phyloP scores from a whole-genome alignment of 441 rosid species.

The Populus tomentosa region DNA sequence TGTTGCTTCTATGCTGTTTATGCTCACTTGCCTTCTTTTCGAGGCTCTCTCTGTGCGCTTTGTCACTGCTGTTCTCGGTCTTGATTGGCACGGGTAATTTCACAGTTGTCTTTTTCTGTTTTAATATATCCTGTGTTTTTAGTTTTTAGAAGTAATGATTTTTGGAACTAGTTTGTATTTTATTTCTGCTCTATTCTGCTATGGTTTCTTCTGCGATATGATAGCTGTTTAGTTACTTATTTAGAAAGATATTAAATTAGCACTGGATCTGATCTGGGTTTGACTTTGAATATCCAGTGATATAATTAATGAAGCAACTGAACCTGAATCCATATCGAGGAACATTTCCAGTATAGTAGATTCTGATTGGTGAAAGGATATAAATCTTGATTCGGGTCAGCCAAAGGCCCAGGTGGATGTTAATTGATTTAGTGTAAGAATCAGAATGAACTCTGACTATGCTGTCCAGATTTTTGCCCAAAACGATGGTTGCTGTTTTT shows the following conservation, averaged over 20 bases:
- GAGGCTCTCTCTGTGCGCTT: conserved; percentile 86
- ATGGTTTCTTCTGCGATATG: not conserved
- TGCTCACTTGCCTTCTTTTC: conserved; percentile 69
- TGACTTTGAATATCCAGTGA: not conserved
- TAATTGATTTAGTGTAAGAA: not conserved
- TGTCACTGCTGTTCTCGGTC: conserved; percentile 81
- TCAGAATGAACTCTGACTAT: not conserved
- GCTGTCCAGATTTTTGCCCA: not conserved
- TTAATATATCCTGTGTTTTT: not conserved
- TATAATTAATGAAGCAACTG: not conserved
- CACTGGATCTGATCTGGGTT: not conserved
- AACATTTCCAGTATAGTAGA: not conserved
- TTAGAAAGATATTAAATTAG: not conserved
- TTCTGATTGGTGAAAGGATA: not conserved
- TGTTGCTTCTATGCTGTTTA: conserved; percentile 59
- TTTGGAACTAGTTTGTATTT: not conserved
- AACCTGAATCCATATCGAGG: not conserved
- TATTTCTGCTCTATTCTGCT: not conserved
- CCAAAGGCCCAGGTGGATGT: not conserved
- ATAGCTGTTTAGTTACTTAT: not conserved
- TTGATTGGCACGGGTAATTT: conserved; percentile 81
- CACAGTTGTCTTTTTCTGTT: not conserved
- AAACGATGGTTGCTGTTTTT: not conserved
- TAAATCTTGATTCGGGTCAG: not conserved
- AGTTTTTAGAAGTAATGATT: not conserved